phyloP scores from a whole-genome alignment of 2,329 filamentous ascomycete genomes.

The Esteya vermicola region DNA sequence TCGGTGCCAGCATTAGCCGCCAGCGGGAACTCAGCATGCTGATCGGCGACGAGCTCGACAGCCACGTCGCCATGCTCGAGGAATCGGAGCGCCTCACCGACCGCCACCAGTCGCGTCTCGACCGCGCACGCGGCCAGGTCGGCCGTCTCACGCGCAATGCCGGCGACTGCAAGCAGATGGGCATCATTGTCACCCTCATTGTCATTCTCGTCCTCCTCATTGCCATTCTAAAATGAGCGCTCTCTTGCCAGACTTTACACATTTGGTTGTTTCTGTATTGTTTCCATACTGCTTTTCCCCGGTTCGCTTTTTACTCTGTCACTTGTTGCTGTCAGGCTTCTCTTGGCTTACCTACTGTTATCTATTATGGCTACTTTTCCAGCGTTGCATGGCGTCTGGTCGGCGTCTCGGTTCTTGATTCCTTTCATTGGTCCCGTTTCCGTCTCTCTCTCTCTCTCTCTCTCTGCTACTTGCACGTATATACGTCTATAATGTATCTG shows the following conservation, averaged over 20 bases:
- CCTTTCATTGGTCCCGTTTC: too few species aligned
- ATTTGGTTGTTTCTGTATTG: not conserved
- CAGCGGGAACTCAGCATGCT: conserved; percentile 89
- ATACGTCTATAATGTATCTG: too few species aligned
- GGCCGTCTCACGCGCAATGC: conserved; percentile 60
- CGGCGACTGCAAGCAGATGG: conserved; percentile 78
- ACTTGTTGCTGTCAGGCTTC: not conserved
- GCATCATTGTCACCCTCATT: conserved; percentile 66
- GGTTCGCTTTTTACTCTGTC: not conserved
- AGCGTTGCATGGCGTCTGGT: too few species aligned
- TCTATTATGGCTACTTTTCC: not conserved
- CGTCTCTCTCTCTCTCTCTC: too few species aligned
- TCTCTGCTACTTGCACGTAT: too few species aligned
- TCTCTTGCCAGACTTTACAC: not conserved
- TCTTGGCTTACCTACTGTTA: not conserved
- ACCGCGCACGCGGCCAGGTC: conserved; percentile 59
- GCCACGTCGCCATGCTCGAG: conserved; percentile 76
- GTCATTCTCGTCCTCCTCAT: conserved; percentile 72
- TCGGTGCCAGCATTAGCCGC: conserved; percentile 75
- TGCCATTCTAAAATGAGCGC: conserved; percentile 54
- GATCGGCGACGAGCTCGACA: conserved; percentile 91
- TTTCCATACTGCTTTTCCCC: not conserved
- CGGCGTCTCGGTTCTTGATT: too few species aligned
- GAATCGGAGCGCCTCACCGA: conserved; percentile 77
- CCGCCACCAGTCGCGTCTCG: conserved; percentile 61